Conservation (phyloP, 2,329 filamentous ascomycete species). For the Myriosclerotinia scirpicola region DNA sequence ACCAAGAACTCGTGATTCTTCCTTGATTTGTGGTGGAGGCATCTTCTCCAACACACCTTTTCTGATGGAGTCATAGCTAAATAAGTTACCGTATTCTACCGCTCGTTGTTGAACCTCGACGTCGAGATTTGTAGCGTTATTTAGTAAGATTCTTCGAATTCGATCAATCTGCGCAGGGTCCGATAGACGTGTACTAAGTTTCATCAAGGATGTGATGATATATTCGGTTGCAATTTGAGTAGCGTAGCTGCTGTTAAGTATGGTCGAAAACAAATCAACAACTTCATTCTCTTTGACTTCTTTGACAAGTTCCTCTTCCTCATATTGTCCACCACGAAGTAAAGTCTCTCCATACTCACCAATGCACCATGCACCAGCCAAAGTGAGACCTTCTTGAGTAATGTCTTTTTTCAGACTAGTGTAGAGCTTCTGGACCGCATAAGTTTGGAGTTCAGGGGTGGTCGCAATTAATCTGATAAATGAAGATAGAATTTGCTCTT, state of each 20-base stretch:
- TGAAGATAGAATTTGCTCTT: constrained; percentile 95
- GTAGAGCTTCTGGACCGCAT: constrained; percentile 94
- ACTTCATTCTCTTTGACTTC: constrained; percentile 85
- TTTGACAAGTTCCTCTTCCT: constrained; percentile 84
- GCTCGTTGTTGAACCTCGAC: constrained; percentile 95
- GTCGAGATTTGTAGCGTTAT: constrained; percentile 82
- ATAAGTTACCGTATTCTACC: constrained; percentile 95
- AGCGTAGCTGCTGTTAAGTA: constrained; percentile 92
- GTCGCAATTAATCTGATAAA: constrained; percentile 95
- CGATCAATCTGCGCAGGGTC: constrained; percentile 85
- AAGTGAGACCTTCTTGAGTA: constrained; percentile 90
- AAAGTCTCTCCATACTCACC: constrained; percentile 93
- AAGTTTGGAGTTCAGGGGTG: constrained; percentile 90
- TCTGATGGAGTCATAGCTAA: constrained; percentile 82
- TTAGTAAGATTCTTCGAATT: constrained; percentile 73
- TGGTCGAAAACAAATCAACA: constrained; percentile 86
- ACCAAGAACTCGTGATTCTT: constrained; percentile 87
- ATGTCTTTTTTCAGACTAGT: constrained; percentile 90
- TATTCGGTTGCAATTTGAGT: constrained; percentile 92
- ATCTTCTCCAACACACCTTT: constrained; percentile 94
- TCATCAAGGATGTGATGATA: constrained; percentile 92
- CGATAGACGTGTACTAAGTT: constrained; percentile 83
- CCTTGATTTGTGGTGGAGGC: constrained; percentile 95
- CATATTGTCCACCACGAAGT: constrained; percentile 85
- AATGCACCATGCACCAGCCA: constrained; percentile 95